phyloP scores from a whole-genome alignment of 192 early-diverging fungal genomes.

The Fimicolochytrium jonesii region DNA sequence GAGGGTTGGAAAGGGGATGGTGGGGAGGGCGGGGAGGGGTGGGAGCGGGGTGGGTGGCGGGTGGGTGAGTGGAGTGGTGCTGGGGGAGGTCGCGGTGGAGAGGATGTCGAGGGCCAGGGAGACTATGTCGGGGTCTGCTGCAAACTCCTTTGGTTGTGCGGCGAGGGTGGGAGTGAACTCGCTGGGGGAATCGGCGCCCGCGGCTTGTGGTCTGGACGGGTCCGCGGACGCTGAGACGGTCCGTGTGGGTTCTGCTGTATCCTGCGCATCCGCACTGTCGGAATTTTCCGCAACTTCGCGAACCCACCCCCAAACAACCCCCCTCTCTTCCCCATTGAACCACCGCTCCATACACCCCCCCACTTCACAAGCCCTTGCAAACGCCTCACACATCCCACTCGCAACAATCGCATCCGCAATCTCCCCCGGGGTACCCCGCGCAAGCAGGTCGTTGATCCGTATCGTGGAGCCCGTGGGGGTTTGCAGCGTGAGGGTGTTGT shows the following conservation, averaged over 20 bases:
- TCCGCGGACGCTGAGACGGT: background rate
- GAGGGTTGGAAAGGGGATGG: no score
- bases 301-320: slow-evolving; percentile 10
- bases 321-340: slow-evolving; percentile 8
- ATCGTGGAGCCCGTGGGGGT: background rate
- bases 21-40: background rate
- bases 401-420: slow-evolving; percentile 1
- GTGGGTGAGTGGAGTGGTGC: background rate
- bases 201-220: background rate
- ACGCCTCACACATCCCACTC: background rate
- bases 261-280: background rate
- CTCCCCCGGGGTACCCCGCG: background rate
- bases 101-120: background rate
- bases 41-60: background rate
- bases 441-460: background rate
- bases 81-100: background rate
- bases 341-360: slow-evolving; percentile 14
- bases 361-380: background rate
- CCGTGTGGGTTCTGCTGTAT: background rate
- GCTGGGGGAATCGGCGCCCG: background rate
- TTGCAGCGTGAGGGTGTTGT: background rate
- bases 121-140: no score
- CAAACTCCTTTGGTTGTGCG: background rate
- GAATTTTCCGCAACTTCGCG: background rate
- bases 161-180: background rate